Conservation (phyloP, 2,329 filamentous ascomycete genomes). For the Xylariaceae sp. region DNA sequence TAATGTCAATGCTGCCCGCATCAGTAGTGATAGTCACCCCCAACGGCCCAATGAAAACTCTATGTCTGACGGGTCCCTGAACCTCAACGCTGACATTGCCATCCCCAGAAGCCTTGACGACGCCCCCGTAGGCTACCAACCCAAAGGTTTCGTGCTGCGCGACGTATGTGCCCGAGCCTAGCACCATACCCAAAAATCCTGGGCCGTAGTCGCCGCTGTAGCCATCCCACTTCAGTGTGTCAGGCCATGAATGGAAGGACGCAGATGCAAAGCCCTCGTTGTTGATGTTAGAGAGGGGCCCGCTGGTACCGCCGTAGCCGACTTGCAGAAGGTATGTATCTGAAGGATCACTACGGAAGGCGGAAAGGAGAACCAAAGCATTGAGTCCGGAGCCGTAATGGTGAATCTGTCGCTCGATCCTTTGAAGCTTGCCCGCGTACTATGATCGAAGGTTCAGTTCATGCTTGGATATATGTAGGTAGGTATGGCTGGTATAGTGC, state of each 20-base stretch:
- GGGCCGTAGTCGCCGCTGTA: conserved; percentile 56
- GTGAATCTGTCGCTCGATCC: conserved; percentile 49
- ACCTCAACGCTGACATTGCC: conserved; percentile 33
- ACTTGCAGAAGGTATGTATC: conserved; percentile 48
- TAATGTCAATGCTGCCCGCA: conserved; percentile 36
- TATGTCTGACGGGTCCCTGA: conserved; percentile 41
- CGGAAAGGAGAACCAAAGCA: conserved; percentile 47
- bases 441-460: too few species aligned
- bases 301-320: conserved; percentile 50
- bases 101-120: conserved; percentile 22
- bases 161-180: conserved; percentile 48
- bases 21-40: conserved; percentile 38
- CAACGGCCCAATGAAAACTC: conserved; percentile 44
- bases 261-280: conserved; percentile 49
- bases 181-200: conserved; percentile 46
- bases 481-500: background rate
- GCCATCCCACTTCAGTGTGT: conserved; percentile 51
- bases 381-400: conserved; percentile 59
- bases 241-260: conserved; percentile 54
- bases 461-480: background rate
- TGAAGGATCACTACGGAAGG: conserved; percentile 41
- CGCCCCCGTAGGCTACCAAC: conserved; percentile 46
- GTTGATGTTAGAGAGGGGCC: conserved; percentile 52
- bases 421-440: conserved; percentile 37
- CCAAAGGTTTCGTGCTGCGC: conserved; percentile 40